Percentiles rank a stretch among this genome's conserved stretches.
These are phyloP conservation scores for Thalassiosira livingstoniorum DNA, from an alignment of 352 stramenopile genomes.

Conservation along the genomic window DNA sequence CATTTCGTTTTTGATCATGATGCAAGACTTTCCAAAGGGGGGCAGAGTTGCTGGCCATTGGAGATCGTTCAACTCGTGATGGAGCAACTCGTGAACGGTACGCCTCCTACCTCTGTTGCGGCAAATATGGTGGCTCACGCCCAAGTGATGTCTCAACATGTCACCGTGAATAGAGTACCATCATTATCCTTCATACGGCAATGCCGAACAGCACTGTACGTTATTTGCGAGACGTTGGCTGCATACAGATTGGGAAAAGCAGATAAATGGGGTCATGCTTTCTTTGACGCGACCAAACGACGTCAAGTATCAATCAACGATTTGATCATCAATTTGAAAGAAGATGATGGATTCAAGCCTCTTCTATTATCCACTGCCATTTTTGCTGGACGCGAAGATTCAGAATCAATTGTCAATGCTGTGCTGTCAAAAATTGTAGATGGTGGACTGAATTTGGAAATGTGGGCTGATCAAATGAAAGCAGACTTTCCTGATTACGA, in stretches of 20 bases:
- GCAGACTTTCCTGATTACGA: neutral
- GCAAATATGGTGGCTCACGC: slow-evolving; percentile 1
- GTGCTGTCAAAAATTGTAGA: no score
- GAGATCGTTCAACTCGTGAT: slow-evolving; percentile 5
- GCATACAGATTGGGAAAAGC: slow-evolving; percentile 15
- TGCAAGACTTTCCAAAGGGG: no score
- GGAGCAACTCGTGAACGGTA: slow-evolving; percentile 21
- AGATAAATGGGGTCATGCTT: slow-evolving; percentile 20
- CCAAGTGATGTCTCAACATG: neutral
- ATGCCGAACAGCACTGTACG: neutral
- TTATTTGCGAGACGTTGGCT: neutral
- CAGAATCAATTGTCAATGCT: no score
- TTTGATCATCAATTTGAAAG: slow-evolving; percentile 15
- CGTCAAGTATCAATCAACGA: slow-evolving; percentile 31
- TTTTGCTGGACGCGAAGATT: neutral
- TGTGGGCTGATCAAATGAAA: no score
- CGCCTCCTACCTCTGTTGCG: neutral
- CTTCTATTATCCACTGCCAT: neutral
- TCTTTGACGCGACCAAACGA: slow-evolving; percentile 27
- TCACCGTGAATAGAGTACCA: neutral
- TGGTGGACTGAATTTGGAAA: no score
- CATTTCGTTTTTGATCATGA: no score
- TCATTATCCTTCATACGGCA: neutral
- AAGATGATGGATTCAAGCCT: slow-evolving; percentile 31
- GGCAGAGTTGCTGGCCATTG: no score